These are phyloP conservation scores for Zymoseptoria brevis DNA, from an alignment of 2,329 filamentous ascomycete genomes.

Conservation along the genomic window DNA sequence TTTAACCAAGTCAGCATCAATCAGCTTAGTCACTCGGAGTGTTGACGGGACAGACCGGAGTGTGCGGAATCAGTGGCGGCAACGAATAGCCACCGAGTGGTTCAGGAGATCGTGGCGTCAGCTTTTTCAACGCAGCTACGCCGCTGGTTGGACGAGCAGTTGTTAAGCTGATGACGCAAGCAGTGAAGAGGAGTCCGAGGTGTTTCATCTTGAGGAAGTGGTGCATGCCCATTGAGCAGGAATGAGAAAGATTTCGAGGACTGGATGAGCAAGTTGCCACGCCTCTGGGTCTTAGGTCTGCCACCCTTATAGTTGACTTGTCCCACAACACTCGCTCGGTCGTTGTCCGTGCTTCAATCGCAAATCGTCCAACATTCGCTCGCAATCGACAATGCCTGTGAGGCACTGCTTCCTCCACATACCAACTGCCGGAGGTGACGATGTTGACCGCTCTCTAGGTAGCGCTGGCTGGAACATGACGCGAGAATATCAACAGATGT, in stretches of 20 bases:
- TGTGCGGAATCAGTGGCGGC: slow-evolving; percentile 48
- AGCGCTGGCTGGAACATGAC: not conserved
- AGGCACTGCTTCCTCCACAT: too few relatives aligned
- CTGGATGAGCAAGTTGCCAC: not conserved
- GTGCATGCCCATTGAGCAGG: not conserved
- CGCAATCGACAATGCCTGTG: not conserved
- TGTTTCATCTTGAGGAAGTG: not conserved
- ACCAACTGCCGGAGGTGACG: not conserved
- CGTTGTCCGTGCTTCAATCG: not conserved
- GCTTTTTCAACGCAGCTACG: not conserved
- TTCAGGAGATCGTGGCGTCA: not conserved
- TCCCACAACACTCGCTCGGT: not conserved
- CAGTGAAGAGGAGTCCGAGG: not conserved
- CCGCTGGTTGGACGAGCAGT: not conserved
- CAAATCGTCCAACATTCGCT: not conserved
- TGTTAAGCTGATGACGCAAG: not conserved
- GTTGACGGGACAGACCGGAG: slow-evolving; percentile 34
- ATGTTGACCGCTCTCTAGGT: not conserved
- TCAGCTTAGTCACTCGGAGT: slow-evolving; percentile 44
- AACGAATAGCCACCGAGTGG: slow-evolving; percentile 1
- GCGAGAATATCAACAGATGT: not conserved
- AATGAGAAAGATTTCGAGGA: not conserved
- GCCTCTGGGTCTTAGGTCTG: not conserved
- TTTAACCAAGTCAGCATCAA: not conserved
- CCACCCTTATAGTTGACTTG: not conserved